Conservation (phyloP, 345 rosid species). For the Euclidium syriacum region DNA sequence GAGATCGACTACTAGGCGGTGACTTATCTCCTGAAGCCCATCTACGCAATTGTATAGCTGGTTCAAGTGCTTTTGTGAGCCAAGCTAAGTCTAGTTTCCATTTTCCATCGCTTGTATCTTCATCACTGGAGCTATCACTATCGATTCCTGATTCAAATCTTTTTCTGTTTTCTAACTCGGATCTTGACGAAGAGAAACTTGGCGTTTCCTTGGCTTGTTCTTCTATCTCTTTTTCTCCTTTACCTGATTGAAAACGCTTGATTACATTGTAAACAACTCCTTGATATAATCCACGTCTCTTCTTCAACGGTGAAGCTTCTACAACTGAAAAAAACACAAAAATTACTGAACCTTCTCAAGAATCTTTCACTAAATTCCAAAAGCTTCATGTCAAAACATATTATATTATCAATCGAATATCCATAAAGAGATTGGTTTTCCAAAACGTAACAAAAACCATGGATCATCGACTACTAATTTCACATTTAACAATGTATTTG, state of each 20-base stretch:
- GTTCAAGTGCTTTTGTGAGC: slow-evolving; percentile 75
- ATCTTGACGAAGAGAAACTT: slow-evolving; percentile 22
- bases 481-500: not conserved
- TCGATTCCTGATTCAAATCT: slow-evolving; percentile 21
- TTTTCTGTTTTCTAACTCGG: slow-evolving; percentile 25
- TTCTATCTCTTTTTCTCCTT: slow-evolving; percentile 18
- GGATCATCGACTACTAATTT: not conserved
- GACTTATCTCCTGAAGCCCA: slow-evolving; percentile 64
- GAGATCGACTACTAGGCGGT: slow-evolving; percentile 51
- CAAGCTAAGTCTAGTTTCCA: slow-evolving; percentile 77
- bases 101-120: slow-evolving; percentile 42
- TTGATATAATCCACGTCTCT: slow-evolving; percentile 33
- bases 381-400: not conserved
- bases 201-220: slow-evolving; percentile 29
- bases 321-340: not conserved
- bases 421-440: not conserved
- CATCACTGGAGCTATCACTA: slow-evolving; percentile 45
- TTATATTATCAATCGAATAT: not conserved
- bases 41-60: slow-evolving; percentile 69
- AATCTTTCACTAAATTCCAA: not conserved
- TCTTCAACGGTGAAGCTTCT: slow-evolving; percentile 18
- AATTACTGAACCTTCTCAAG: not conserved
- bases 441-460: not conserved
- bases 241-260: slow-evolving; percentile 37
- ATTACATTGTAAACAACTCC: slow-evolving; percentile 40